phyloP scores from a whole-genome alignment of 2,329 filamentous ascomycete genomes.

The Chaetomium globosum region DNA sequence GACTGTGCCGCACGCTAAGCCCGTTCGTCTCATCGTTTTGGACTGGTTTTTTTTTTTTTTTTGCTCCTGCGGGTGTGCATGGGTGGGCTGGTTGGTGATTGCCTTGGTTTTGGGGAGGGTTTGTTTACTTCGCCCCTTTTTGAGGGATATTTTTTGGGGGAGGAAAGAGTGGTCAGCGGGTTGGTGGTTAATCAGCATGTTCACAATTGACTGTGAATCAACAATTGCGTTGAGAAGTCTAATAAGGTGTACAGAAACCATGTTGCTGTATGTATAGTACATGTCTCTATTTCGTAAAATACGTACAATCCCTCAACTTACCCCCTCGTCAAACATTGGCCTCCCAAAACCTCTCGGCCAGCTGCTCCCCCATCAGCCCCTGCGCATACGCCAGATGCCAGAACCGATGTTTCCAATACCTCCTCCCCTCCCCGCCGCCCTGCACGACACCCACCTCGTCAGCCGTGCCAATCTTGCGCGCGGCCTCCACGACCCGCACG shows the following conservation, averaged over 20 bases:
- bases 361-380: slow-evolving; percentile 41
- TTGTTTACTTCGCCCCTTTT: slow-evolving; percentile 21
- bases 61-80: no score
- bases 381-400: slow-evolving; percentile 52
- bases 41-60: not conserved
- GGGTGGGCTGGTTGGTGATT: not conserved
- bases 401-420: slow-evolving; percentile 54
- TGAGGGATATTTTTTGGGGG: not conserved
- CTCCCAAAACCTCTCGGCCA: slow-evolving; percentile 21
- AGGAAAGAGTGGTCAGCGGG: no score
- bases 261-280: not conserved
- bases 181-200: not conserved
- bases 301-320: not conserved
- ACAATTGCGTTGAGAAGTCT: not conserved
- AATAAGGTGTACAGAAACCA: not conserved
- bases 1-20: not conserved
- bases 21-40: not conserved
- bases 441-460: slow-evolving; percentile 23
- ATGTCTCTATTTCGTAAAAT: not conserved
- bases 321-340: slow-evolving; percentile 8
- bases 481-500: slow-evolving; percentile 36
- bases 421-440: slow-evolving; percentile 26
- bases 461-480: slow-evolving; percentile 35
- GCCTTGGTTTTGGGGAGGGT: not conserved
- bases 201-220: not conserved